phyloP scores from a whole-genome alignment of 495 filamentous ascomycete genomes.

The Usnea hakonensis region DNA sequence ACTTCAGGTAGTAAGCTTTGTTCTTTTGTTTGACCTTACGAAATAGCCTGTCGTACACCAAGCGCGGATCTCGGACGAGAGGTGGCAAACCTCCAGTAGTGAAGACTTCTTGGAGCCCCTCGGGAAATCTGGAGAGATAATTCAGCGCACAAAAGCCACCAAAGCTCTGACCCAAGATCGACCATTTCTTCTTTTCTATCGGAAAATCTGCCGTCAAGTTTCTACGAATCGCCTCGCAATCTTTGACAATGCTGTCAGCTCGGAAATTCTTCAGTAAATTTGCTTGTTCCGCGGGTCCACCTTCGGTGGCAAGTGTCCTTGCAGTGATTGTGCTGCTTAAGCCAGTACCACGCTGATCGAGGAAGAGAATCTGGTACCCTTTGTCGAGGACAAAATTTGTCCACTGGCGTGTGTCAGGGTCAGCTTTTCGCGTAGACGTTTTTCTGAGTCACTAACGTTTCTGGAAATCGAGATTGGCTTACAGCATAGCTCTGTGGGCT shows the following conservation, averaged over 20 bases:
- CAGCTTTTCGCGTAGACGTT: not conserved
- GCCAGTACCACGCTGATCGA: slow-evolving; percentile 73
- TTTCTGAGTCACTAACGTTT: not conserved
- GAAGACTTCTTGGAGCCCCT: slow-evolving; percentile 74
- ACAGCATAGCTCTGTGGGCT: slow-evolving; percentile 55
- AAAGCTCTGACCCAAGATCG: slow-evolving; percentile 79
- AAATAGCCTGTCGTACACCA: slow-evolving; percentile 68
- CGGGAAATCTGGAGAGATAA: slow-evolving; percentile 73
- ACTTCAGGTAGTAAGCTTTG: slow-evolving; percentile 73
- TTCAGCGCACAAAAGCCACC: slow-evolving; percentile 78
- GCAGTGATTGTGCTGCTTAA: slow-evolving; percentile 72
- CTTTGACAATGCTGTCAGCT: slow-evolving; percentile 80
- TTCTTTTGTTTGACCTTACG: slow-evolving; percentile 60
- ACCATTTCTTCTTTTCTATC: slow-evolving; percentile 69
- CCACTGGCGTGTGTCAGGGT: slow-evolving; percentile 28
- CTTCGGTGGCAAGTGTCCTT: slow-evolving; percentile 55
- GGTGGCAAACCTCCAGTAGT: slow-evolving; percentile 76
- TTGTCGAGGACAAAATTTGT: slow-evolving; percentile 63
- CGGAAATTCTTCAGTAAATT: slow-evolving; percentile 80
- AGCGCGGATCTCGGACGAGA: slow-evolving; percentile 58
- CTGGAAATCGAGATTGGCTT: not conserved
- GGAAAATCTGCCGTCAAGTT: slow-evolving; percentile 63
- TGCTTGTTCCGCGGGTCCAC: slow-evolving; percentile 58
- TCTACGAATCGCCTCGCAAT: slow-evolving; percentile 77
- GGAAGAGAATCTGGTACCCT: slow-evolving; percentile 72